These are phyloP conservation scores for Ceratobasidium sp. DNA, from an alignment of 1,284 basidiomycete species.

Conservation along the genomic window DNA sequence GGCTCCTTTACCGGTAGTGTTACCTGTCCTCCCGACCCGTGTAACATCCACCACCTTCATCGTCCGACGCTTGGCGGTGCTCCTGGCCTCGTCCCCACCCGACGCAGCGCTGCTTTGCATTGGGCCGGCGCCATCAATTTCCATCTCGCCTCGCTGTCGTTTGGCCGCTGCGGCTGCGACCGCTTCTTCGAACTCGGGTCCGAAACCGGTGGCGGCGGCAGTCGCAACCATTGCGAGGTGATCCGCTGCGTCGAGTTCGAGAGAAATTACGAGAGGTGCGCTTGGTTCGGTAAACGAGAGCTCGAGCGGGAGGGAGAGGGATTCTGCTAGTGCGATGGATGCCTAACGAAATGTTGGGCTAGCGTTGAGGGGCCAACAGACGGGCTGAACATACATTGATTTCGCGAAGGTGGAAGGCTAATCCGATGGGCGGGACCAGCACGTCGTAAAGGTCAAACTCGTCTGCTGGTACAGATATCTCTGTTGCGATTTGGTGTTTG, in stretches of 20 bases:
- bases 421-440: constrained; percentile 66
- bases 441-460: constrained; percentile 82
- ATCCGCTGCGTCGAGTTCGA: constrained; percentile 48
- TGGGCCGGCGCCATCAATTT: not conserved
- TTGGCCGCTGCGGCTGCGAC: constrained; percentile 35
- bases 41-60: constrained; percentile 32
- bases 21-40: constrained; percentile 11
- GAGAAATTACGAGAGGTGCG: constrained; percentile 44
- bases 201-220: constrained; percentile 35
- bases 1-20: constrained; percentile 10
- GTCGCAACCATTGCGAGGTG: constrained; percentile 47
- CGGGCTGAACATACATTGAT: constrained; percentile 68
- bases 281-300: constrained; percentile 76
- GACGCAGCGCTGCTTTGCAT: constrained; percentile 26
- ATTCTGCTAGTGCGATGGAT: constrained; percentile 78
- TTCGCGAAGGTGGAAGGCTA: constrained; percentile 82
- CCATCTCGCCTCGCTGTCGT: constrained; percentile 32
- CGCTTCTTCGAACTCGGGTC: constrained; percentile 39
- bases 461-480: constrained; percentile 74
- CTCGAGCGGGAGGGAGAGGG: constrained; percentile 68
- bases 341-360: constrained; percentile 61
- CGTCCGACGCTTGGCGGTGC: constrained; percentile 29
- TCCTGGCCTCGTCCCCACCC: not conserved
- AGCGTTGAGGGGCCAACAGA: constrained; percentile 35
- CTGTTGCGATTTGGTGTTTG: constrained; percentile 64